These are phyloP conservation scores for Gossypium laxum DNA, from an alignment of 441 rosid genomes.

Conservation along the genomic window DNA sequence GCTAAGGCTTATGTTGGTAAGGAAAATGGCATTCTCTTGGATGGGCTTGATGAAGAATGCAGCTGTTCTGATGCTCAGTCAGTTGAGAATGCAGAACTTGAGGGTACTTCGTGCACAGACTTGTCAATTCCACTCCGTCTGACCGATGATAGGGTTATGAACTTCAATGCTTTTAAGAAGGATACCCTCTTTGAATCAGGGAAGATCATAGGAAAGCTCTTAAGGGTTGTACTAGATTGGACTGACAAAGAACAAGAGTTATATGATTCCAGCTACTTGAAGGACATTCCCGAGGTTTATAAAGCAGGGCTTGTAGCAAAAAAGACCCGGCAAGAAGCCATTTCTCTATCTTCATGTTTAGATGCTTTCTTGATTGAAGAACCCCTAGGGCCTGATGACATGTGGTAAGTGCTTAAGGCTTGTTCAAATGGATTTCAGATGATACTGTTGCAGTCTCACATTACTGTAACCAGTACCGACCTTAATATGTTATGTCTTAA, in stretches of 20 bases:
- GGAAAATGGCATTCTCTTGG: constrained; percentile 43
- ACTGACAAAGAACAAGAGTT: background rate
- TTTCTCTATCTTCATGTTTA: constrained; percentile 53
- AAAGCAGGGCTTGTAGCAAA: constrained; percentile 35
- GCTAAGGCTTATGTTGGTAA: constrained; percentile 27
- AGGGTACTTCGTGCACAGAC: constrained; percentile 26
- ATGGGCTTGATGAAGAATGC: constrained; percentile 36
- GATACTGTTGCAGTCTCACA: background rate
- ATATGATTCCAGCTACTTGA: constrained; percentile 41
- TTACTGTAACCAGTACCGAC: background rate
- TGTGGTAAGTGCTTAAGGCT: constrained; percentile 37
- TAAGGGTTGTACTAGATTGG: background rate
- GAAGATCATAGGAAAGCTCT: background rate
- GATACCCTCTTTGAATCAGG: constrained; percentile 33
- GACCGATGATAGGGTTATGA: constrained; percentile 28
- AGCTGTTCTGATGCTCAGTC: constrained; percentile 26
- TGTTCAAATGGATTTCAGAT: background rate
- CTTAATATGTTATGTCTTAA: background rate
- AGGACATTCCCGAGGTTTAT: constrained; percentile 62
- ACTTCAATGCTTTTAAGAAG: constrained; percentile 36
- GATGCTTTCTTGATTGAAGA: constrained; percentile 64
- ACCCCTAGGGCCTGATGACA: constrained; percentile 67
- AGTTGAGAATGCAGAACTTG: constrained; percentile 30
- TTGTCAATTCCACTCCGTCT: constrained; percentile 33
- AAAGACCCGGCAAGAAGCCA: constrained; percentile 47